A percentile compares a stretch with the other conserved stretches of the same genome.
Conservation (phyloP, 768 basidiomycete species). For the Hortiboletus campestris region DNA sequence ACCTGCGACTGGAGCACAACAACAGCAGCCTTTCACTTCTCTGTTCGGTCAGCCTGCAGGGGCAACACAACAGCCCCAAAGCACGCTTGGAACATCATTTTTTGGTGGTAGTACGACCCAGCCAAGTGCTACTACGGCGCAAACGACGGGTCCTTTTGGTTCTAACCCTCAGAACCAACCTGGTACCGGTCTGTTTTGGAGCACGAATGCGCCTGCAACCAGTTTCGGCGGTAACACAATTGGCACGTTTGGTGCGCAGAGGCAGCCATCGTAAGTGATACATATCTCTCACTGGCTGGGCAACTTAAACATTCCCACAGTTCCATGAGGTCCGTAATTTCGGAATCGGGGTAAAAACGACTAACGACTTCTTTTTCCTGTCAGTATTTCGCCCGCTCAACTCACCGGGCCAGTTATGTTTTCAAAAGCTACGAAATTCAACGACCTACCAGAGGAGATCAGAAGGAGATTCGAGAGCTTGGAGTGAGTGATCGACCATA, state of each 20-base stretch:
- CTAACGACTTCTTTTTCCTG: slow-evolving; percentile 1
- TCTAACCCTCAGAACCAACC: slow-evolving; percentile 22
- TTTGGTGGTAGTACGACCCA: slow-evolving; percentile 27
- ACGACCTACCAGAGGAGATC: slow-evolving; percentile 71
- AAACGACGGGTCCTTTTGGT: slow-evolving; percentile 20
- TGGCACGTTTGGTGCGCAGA: slow-evolving; percentile 30
- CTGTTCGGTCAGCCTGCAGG: slow-evolving; percentile 39
- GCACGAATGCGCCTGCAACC: slow-evolving; percentile 5
- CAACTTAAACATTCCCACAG: slow-evolving; percentile 3
- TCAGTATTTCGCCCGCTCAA: slow-evolving; percentile 32
- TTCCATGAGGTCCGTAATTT: slow-evolving; percentile 27
- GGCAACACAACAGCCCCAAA: slow-evolving; percentile 21
- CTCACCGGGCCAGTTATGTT: slow-evolving; percentile 29
- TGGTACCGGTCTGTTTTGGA: slow-evolving; percentile 29
- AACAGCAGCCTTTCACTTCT: slow-evolving; percentile 32
- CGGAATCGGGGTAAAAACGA: neutral
- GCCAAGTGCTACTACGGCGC: slow-evolving; percentile 12
- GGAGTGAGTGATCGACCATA: slow-evolving; percentile 50
- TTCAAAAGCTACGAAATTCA: slow-evolving; percentile 69
- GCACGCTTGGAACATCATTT: slow-evolving; percentile 31
- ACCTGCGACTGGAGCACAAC: slow-evolving; percentile 32
- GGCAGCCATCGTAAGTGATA: slow-evolving; percentile 31
- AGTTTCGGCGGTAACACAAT: slow-evolving; percentile 2
- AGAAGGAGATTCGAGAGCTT: slow-evolving; percentile 65
- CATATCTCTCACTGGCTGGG: neutral